Evolutionary conservation across 768 basidiomycete genomes (phyloP).

Genomic region (Gloeostereum incarnatum): DNA sequence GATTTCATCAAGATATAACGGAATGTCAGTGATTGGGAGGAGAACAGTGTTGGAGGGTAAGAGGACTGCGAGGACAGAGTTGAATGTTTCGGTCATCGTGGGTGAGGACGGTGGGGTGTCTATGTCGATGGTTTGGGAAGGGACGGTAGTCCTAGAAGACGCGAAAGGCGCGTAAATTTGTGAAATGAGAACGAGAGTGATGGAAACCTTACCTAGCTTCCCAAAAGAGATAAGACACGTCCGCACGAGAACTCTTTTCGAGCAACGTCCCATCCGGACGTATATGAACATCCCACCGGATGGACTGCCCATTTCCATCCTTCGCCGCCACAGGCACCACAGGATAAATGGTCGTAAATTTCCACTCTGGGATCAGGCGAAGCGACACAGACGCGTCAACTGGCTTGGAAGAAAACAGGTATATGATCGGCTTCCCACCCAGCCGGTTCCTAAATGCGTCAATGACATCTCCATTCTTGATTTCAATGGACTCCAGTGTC

Average conservation of each 20-base stretch:
- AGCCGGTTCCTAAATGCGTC: too few species aligned
- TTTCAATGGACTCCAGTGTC: too few species aligned
- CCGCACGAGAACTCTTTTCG: constrained; percentile 17
- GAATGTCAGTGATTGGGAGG: constrained; percentile 10
- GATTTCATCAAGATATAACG: constrained; percentile 16
- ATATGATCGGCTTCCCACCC: constrained; percentile 23
- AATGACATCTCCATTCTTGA: too few species aligned
- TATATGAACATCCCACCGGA: constrained; percentile 24
- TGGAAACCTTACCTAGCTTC: constrained; percentile 25
- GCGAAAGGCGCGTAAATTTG: too few species aligned
- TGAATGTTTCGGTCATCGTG: too few species aligned
- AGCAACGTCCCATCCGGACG: constrained; percentile 18
- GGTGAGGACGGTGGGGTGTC: too few species aligned
- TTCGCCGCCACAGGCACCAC: constrained; percentile 13
- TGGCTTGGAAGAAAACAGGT: constrained; percentile 21
- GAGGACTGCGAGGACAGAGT: too few species aligned
- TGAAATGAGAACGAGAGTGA: too few species aligned
- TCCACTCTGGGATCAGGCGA: constrained; percentile 20
- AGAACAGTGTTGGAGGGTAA: constrained; percentile 6
- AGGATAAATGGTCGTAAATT: constrained; percentile 25
- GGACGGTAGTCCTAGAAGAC: constrained; percentile 2
- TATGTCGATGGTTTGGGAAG: not conserved
- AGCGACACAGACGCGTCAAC: constrained; percentile 18
- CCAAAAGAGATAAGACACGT: constrained; percentile 29
- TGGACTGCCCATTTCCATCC: constrained; percentile 8